phyloP scores from a whole-genome alignment of 1,139 yeast species.

The Pichia sp. region DNA sequence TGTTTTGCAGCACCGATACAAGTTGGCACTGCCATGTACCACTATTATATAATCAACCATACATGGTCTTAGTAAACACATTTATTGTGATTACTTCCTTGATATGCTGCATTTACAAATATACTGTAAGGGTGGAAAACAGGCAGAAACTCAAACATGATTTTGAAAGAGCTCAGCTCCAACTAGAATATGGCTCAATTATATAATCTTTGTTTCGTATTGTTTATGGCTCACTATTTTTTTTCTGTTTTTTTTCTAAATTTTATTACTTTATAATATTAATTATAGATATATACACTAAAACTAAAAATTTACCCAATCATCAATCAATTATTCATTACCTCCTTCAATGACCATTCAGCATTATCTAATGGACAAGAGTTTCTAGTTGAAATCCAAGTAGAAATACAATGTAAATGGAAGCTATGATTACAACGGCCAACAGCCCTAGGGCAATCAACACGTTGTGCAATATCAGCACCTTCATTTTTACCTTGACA shows the following conservation, averaged over 20 bases:
- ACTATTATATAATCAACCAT: neutral
- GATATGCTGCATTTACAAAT: neutral
- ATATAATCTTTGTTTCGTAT: neutral
- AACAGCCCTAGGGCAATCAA: conserved; percentile 95
- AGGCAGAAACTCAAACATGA: neutral
- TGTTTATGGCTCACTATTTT: neutral
- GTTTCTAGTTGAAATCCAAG: conserved; percentile 96
- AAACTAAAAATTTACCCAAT: neutral
- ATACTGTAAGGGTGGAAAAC: no score
- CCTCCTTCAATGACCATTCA: conserved; percentile 83
- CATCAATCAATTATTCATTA: conserved; percentile 24
- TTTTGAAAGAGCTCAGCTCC: neutral
- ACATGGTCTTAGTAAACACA: neutral
- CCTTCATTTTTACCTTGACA: conserved; percentile 39
- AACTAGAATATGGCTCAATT: neutral
- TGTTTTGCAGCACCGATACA: neutral
- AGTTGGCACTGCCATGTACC: neutral
- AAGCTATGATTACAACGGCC: conserved; percentile 93
- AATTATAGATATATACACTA: neutral
- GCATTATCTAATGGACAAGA: conserved; percentile 96
- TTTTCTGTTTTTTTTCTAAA: neutral
- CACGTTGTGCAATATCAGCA: conserved; percentile 38
- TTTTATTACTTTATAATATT: neutral
- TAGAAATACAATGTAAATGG: conserved; percentile 90
- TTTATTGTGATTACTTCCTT: neutral